Conservation (phyloP, 345 rosid genomes). For the Iberis pinnata region DNA sequence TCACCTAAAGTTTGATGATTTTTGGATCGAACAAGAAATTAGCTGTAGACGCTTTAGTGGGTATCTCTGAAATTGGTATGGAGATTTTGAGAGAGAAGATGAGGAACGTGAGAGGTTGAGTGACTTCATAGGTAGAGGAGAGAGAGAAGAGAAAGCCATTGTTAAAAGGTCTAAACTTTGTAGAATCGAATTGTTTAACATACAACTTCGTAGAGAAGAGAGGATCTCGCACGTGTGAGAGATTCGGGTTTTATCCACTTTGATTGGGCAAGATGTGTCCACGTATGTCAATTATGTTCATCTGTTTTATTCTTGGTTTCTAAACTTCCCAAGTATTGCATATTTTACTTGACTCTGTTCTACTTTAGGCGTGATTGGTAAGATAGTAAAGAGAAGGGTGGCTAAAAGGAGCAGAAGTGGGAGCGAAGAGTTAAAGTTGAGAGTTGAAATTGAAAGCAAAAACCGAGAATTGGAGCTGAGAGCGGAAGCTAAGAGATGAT, state of each 20-base stretch:
- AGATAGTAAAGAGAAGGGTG: no score
- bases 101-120: constrained; percentile 19
- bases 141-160: constrained; percentile 29
- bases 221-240: constrained; percentile 25
- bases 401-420: background rate
- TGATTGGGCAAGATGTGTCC: constrained; percentile 16
- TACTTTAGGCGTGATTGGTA: background rate
- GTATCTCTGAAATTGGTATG: constrained; percentile 8
- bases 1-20: constrained; percentile 25
- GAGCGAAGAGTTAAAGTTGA: no score
- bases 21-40: constrained; percentile 5
- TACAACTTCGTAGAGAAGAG: background rate
- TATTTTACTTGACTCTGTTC: constrained; percentile 1
- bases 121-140: constrained; percentile 24
- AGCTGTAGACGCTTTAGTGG: constrained; percentile 23
- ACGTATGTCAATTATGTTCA: constrained; percentile 22
- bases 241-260: constrained; percentile 23
- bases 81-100: constrained; percentile 16
- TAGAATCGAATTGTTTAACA: background rate
- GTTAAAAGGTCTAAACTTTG: constrained; percentile 11
- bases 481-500: no score
- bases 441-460: no score
- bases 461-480: no score
- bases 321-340: background rate
- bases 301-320: background rate